A percentile compares a stretch with the other conserved stretches of the same genome.
phyloP scores from a whole-genome alignment of 768 basidiomycete species.

The Naganishia vaughanmartiniae region DNA sequence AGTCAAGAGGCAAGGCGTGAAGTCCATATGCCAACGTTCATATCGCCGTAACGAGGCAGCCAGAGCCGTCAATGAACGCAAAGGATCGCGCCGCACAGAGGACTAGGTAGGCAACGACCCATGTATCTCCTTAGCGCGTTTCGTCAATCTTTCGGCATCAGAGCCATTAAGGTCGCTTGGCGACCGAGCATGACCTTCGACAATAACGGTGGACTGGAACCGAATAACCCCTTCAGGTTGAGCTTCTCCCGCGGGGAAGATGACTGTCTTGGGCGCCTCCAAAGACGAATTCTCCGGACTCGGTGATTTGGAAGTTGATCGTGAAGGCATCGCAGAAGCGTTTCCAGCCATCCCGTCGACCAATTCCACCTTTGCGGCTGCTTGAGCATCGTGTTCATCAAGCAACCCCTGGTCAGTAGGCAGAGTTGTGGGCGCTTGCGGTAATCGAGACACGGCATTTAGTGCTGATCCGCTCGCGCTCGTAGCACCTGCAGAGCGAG shows the following conservation, averaged over 20 bases:
- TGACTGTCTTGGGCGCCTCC: not conserved
- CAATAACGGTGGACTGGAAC: conserved; percentile 10
- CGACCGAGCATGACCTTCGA: conserved; percentile 7
- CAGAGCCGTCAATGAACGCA: no score
- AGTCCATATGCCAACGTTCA: no score
- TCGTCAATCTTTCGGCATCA: conserved; percentile 6
- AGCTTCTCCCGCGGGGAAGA: not conserved
- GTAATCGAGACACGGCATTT: conserved; percentile 14
- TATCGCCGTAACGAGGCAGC: no score
- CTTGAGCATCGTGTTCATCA: conserved; percentile 24
- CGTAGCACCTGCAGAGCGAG: conserved; percentile 23
- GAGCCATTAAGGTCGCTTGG: conserved; percentile 4
- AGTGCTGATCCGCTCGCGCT: not conserved
- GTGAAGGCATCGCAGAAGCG: not conserved
- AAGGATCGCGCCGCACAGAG: not conserved
- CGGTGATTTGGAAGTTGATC: not conserved
- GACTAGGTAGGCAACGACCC: conserved; percentile 7
- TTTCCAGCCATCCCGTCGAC: not conserved
- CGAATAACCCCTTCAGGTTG: conserved; percentile 9
- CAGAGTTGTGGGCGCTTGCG: conserved; percentile 22
- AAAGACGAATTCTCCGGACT: not conserved
- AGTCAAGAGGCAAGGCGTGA: no score
- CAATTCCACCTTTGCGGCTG: not conserved
- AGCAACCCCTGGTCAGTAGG: conserved; percentile 12
- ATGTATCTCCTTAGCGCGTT: conserved; percentile 17